These are phyloP conservation scores for Diutina rugosa DNA, from an alignment of 1,139 yeast species.

Conservation along the genomic window DNA sequence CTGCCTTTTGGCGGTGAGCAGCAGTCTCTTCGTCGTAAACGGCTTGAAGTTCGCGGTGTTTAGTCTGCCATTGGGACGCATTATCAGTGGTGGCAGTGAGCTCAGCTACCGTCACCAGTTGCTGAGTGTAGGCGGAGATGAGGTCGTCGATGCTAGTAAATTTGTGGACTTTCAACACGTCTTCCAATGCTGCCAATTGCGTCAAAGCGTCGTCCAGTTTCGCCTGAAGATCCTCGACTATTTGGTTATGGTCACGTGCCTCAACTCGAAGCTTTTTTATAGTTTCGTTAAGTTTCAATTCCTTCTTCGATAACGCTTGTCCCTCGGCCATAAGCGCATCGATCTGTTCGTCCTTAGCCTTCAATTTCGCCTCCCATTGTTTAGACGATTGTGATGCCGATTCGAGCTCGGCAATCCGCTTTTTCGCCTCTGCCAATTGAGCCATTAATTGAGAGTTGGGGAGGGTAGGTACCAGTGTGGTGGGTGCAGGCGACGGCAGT, in stretches of 20 bases:
- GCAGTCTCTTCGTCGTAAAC: constrained; percentile 21
- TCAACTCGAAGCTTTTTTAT: constrained; percentile 48
- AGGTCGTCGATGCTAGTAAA: constrained; percentile 17
- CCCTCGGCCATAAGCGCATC: constrained; percentile 64
- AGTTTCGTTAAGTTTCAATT: constrained; percentile 53
- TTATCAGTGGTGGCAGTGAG: constrained; percentile 8
- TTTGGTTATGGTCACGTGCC: constrained; percentile 30
- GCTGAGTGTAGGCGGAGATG: constrained; percentile 8
- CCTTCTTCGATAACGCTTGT: constrained; percentile 60
- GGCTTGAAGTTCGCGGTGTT: constrained; percentile 22
- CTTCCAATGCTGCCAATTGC: constrained; percentile 22
- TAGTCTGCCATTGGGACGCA: constrained; percentile 22
- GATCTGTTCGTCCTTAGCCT: constrained; percentile 46
- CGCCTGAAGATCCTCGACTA: constrained; percentile 20
- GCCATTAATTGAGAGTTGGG: not conserved
- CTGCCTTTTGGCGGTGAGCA: constrained; percentile 14
- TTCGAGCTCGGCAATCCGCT: not conserved
- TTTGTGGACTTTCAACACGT: constrained; percentile 15
- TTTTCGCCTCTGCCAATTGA: not conserved
- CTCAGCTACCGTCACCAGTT: constrained; percentile 9
- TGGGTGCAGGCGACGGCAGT: not conserved
- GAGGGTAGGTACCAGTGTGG: not conserved
- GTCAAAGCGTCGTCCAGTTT: constrained; percentile 17
- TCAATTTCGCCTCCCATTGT: not conserved
- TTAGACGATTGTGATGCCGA: not conserved